Conservation (phyloP, 1,284 basidiomycete species). For the Trichosporon ovoides region DNA sequence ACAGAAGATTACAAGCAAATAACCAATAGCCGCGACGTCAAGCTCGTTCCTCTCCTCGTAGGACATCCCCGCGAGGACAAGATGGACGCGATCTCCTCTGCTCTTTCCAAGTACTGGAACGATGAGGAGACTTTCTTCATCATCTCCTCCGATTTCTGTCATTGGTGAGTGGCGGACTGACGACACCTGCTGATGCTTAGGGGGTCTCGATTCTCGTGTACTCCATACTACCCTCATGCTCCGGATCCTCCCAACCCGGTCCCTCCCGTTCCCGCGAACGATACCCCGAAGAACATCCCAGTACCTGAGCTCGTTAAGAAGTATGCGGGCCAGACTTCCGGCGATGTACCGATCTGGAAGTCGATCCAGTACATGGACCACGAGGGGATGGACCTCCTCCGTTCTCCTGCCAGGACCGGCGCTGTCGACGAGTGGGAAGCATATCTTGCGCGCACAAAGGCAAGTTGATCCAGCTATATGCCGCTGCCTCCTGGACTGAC, state of each 20-base stretch:
- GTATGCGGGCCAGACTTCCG: conserved; percentile 52
- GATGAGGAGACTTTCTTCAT: conserved; percentile 78
- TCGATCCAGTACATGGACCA: conserved; percentile 51
- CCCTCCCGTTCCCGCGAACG: conserved; percentile 41
- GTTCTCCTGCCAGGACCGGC: conserved; percentile 47
- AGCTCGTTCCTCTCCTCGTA: conserved; percentile 85
- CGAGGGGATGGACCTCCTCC: conserved; percentile 39
- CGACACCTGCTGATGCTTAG: conserved; percentile 49
- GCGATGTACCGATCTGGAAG: conserved; percentile 66
- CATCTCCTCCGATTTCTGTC: conserved; percentile 94
- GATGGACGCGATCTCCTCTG: conserved; percentile 61
- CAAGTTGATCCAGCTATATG: conserved; percentile 19
- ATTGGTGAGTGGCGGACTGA: conserved; percentile 72
- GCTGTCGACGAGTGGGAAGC: conserved; percentile 61
- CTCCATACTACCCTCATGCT: conserved; percentile 74
- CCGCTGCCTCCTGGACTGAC: not conserved
- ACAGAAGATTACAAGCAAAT: not conserved
- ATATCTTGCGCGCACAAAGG: conserved; percentile 67
- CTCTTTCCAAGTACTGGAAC: conserved; percentile 74
- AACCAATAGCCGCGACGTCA: conserved; percentile 56
- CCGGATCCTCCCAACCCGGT: conserved; percentile 52
- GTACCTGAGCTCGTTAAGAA: conserved; percentile 35
- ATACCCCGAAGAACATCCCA: conserved; percentile 12
- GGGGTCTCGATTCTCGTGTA: conserved; percentile 86
- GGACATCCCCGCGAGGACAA: conserved; percentile 65